Evolutionary conservation across 2,329 filamentous ascomycete species (phyloP), one percentile per base, ranked within the genome.

Genomic region (Paecilomyces sp.): DNA sequence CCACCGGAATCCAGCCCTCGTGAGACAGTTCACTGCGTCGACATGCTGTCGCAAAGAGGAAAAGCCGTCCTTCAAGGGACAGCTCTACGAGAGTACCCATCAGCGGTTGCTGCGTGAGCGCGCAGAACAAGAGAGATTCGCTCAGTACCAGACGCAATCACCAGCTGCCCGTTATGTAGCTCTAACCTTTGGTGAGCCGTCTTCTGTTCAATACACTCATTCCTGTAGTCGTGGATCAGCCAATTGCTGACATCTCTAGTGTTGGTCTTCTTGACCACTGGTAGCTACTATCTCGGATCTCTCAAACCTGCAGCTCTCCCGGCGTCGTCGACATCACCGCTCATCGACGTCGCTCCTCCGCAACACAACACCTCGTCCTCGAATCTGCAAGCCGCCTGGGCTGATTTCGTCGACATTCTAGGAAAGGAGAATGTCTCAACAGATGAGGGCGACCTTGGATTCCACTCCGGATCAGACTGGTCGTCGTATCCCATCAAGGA

Each of bases 401-500:
- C 80, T 2, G 85, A 88, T 64, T 83, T 88, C 69, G 80, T 82
- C 59, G 77, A 80, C 52, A 83, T 88, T 33, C 76, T 88, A 9
- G 85, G 85, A 52, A 81, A 81, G 67, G 83, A 85, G 55, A 83
- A 88, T 71, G 80, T 88, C n/a, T 85, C 83, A 3, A 85, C 85
- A 0, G 74, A 81, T 54, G 74, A 77, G 54, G 71, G 73, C 3
- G 84, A 87, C 53, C 72, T 85, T 30, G 77, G 81, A 59, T 76
- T 78, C 18, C 85, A 88, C 69, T 77, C 84, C 7, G 84, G 84
- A 7, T 86, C 84, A 1, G 83, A 85, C 61, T 88, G 85, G 85
- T 86, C 84, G 13, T 84, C 84, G 2, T 81, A 81, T 60, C 68
- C 70, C 2, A 66, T 65, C 7, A 78, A 77, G 62, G 71, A 74